Conservation (phyloP, 768 basidiomycete genomes). For the Daedaleopsis nitida region DNA sequence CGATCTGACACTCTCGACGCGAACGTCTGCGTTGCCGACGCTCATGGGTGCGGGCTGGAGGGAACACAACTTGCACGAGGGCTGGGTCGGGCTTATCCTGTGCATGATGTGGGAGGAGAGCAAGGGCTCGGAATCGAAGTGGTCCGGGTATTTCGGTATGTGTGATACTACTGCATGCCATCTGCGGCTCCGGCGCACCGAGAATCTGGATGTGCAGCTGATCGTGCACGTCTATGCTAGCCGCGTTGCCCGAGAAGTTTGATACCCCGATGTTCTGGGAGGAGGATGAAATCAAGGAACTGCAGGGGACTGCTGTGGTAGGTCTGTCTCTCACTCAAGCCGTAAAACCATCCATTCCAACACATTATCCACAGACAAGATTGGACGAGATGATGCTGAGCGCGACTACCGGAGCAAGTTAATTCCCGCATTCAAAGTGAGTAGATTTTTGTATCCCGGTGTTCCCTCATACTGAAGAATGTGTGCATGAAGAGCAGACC, state of each 20-base stretch:
- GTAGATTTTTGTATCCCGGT: slow-evolving; percentile 14
- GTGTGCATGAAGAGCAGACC: slow-evolving; percentile 55
- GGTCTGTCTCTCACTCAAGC: slow-evolving; percentile 47
- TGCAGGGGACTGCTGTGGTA: slow-evolving; percentile 86
- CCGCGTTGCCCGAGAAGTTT: slow-evolving; percentile 69
- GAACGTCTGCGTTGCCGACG: slow-evolving; percentile 67
- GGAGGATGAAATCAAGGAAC: slow-evolving; percentile 66
- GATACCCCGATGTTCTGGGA: slow-evolving; percentile 96
- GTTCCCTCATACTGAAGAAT: too few species aligned
- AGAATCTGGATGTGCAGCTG: too few species aligned
- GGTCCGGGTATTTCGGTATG: slow-evolving; percentile 75
- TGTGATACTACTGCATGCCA: neutral
- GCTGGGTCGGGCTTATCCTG: slow-evolving; percentile 89
- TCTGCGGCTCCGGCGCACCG: neutral
- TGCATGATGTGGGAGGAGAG: slow-evolving; percentile 96
- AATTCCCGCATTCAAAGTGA: slow-evolving; percentile 69
- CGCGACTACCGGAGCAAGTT: slow-evolving; percentile 67
- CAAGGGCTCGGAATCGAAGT: slow-evolving; percentile 59
- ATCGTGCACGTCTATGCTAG: slow-evolving; percentile 34
- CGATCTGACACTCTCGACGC: slow-evolving; percentile 71
- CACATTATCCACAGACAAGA: slow-evolving; percentile 57
- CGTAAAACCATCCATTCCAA: neutral
- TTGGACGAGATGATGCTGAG: slow-evolving; percentile 85
- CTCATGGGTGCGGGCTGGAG: slow-evolving; percentile 72
- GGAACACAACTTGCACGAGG: slow-evolving; percentile 53